phyloP scores from a whole-genome alignment of 2,329 filamentous ascomycete species.

The Rachicladosporium sp. region DNA sequence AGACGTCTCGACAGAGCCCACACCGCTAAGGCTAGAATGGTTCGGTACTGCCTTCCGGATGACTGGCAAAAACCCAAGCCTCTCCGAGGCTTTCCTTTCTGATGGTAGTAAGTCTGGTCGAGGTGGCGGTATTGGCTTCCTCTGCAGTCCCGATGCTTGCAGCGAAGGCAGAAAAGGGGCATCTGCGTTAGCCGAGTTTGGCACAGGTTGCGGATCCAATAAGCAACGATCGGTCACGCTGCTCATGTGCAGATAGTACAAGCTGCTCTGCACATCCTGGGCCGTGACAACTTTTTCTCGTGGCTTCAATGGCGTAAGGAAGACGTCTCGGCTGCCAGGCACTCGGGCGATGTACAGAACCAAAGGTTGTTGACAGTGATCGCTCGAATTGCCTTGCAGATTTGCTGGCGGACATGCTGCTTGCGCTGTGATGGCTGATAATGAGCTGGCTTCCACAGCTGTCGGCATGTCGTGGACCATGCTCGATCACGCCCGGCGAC shows the following conservation, averaged over 20 bases:
- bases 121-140: constrained; percentile 11
- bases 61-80: too few relatives aligned
- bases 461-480: constrained; percentile 16
- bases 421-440: constrained; percentile 65
- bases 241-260: constrained; percentile 84
- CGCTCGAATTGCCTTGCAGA: constrained; percentile 45
- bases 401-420: constrained; percentile 81
- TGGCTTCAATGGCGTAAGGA: constrained; percentile 83
- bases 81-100: too few relatives aligned
- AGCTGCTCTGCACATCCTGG: constrained; percentile 71
- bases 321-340: constrained; percentile 83
- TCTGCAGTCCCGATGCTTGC: constrained; percentile 7
- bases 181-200: constrained; percentile 12
- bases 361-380: constrained; percentile 52
- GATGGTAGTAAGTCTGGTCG: neutral
- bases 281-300: constrained; percentile 77
- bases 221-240: constrained; percentile 42
- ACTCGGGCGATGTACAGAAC: constrained; percentile 87
- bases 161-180: constrained; percentile 11
- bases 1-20: too few relatives aligned
- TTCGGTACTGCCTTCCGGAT: too few relatives aligned
- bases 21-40: too few relatives aligned
- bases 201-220: constrained; percentile 12
- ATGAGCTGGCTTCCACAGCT: constrained; percentile 65
- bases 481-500: constrained; percentile 1